Evolutionary conservation across 148 eudicot species (phyloP).

Genomic region (Chenopodium quinoa): DNA sequence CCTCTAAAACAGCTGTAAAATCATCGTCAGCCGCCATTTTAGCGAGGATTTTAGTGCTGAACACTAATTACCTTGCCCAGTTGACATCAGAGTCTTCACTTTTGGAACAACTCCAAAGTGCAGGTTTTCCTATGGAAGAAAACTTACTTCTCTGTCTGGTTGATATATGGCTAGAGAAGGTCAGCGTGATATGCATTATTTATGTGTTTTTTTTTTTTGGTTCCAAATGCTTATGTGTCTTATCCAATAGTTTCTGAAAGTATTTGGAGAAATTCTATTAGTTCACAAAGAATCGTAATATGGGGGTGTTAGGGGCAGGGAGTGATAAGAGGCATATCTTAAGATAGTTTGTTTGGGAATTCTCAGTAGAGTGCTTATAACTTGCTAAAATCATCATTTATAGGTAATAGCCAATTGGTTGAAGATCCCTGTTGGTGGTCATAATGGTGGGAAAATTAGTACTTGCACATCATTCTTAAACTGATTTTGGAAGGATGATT

Average conservation of each 20-base stretch:
- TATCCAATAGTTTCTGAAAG: not conserved
- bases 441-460: too few relatives aligned
- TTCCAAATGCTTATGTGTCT: not conserved
- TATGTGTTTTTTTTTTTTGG: not conserved
- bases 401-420: not conserved
- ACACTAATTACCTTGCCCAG: constrained; percentile 87
- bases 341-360: not conserved
- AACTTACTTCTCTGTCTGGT: constrained; percentile 87
- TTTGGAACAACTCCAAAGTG: constrained; percentile 59
- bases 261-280: not conserved
- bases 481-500: not conserved
- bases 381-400: not conserved
- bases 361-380: not conserved
- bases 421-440: not conserved
- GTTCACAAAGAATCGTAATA: not conserved
- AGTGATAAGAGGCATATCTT: not conserved
- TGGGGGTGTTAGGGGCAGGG: not conserved
- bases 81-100: constrained; percentile 79
- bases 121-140: constrained; percentile 75
- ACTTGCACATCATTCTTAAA: not conserved
- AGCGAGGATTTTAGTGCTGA: constrained; percentile 86
- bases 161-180: constrained; percentile 97
- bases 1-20: constrained; percentile 81
- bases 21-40: constrained; percentile 83
- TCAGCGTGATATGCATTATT: constrained; percentile 29